These are phyloP conservation scores for Leptographium flavum DNA, from an alignment of 2,329 filamentous ascomycete species.

Conservation along the genomic window DNA sequence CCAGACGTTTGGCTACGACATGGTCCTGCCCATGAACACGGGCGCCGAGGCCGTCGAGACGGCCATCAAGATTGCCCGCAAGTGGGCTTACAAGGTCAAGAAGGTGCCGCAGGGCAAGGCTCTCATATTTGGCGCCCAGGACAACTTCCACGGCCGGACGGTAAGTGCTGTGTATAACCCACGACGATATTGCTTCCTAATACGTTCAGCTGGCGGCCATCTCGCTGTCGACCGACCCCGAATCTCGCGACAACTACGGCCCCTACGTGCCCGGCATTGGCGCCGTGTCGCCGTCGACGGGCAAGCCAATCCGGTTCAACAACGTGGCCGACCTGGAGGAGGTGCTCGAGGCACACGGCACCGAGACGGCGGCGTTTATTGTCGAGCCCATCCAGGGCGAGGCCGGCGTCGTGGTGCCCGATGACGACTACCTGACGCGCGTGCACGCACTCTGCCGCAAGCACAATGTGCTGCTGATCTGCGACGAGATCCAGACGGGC, in stretches of 20 bases:
- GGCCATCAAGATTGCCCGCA: constrained; percentile 86
- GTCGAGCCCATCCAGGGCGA: constrained; percentile 96
- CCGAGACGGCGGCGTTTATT: constrained; percentile 80
- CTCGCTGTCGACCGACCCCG: constrained; percentile 86
- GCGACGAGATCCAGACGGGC: constrained; percentile 96
- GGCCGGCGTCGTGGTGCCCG: constrained; percentile 89
- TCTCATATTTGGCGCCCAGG: constrained; percentile 65
- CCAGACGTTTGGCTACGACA: constrained; percentile 82
- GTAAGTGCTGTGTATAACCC: constrained; percentile 44
- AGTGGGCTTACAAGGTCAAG: constrained; percentile 98
- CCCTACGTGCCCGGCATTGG: constrained; percentile 87
- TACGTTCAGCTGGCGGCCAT: constrained; percentile 68
- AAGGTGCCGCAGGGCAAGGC: constrained; percentile 74
- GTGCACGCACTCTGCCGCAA: constrained; percentile 80
- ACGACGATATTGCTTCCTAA: background rate
- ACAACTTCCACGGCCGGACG: constrained; percentile 95
- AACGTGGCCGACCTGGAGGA: constrained; percentile 67
- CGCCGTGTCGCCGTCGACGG: constrained; percentile 59
- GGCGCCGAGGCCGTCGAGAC: constrained; percentile 95
- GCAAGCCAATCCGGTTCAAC: constrained; percentile 72
- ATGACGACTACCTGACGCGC: constrained; percentile 70
- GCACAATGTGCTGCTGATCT: constrained; percentile 91
- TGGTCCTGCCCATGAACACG: constrained; percentile 97
- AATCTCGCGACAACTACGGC: constrained; percentile 93
- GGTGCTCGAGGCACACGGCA: constrained; percentile 65